A percentile compares a stretch with the other conserved stretches of the same genome.
Conservation (phyloP, 164 flowering plant species). For the Stephania japonica region DNA sequence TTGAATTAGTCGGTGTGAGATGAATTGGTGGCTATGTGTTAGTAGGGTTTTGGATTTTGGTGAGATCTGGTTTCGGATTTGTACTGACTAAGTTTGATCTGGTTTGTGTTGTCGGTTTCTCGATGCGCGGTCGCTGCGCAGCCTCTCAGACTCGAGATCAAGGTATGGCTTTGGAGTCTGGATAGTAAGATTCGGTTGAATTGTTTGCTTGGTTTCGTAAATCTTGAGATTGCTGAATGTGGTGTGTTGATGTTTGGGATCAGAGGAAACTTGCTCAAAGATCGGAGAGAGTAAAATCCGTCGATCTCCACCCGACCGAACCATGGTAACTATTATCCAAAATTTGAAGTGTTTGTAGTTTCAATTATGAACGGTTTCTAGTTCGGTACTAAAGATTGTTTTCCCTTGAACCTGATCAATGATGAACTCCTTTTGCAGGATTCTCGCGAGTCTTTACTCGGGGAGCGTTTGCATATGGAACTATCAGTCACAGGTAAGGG, state of each 20-base stretch:
- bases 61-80: constrained; percentile 20
- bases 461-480: constrained; percentile 87
- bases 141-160: constrained; percentile 94
- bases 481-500: constrained; percentile 68
- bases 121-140: constrained; percentile 22
- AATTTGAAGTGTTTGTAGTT: background rate
- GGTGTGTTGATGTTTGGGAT: constrained; percentile 19
- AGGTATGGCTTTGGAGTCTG: constrained; percentile 40
- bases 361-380: background rate
- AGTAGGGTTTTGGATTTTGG: constrained; percentile 4
- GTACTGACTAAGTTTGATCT: constrained; percentile 17
- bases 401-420: constrained; percentile 3
- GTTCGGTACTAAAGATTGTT: background rate
- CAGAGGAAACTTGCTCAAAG: constrained; percentile 91
- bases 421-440: constrained; percentile 43
- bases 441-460: constrained; percentile 84
- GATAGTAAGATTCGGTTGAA: background rate
- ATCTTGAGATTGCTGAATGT: constrained; percentile 7
- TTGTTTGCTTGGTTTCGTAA: background rate
- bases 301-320: constrained; percentile 91
- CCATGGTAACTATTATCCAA: constrained; percentile 40
- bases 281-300: constrained; percentile 88
- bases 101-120: constrained; percentile 17
- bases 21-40: background rate
- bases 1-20: background rate